Base-by-base conservation (phyloP, 2,329 filamentous ascomycete species). In the Nemania serpens region DNA sequence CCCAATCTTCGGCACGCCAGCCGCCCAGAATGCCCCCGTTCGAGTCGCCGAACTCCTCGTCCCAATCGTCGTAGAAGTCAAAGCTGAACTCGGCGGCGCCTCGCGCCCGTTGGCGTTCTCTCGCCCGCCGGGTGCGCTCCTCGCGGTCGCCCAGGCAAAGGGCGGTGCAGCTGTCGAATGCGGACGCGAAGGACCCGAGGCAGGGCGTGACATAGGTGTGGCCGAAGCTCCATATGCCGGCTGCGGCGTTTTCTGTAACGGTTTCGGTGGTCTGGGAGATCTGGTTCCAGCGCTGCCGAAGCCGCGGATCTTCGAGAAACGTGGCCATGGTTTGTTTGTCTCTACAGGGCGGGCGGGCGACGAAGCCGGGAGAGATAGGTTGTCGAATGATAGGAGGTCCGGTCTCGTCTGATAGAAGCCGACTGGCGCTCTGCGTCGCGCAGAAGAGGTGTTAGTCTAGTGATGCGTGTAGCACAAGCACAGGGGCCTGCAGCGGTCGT, bases 21-120 rank as follows among this genome's bases (percentile, higher is more conserved):
- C 86, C 77, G 46, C 83, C 88, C 54, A 93, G 78, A 49, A 94
- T 75, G 0, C 88, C 84, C 41, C 87, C 71, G 39, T 73, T 71
- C 20, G 69, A 71, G 5, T 68, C 69, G 15, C 78, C 76, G 55
- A 82, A 79, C 50, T 85, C 83, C 57, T 84, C 81, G 63, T 97
- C 92, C 94, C 94, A 98, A 76, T 97, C 94, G 76, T 97, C 94
- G 78, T 98, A 98, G 75, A 98, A 98, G 75, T 97, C 94, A 74
- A 98, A 98, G 71, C 86, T 93, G 70, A 90, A 86, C 76, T 97
- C 93, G 29, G 93, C 90, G 53, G 87, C 77, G 2, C 85, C 86
- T 62, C 78, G 76, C 22, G 80, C 78, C 9, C 83, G 79, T 18
- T 84, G 83, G 46, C 89, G 84, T 69, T 92, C 87, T 63, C 88